These are phyloP conservation scores for Trichophyton simii DNA, from an alignment of 2,329 filamentous ascomycete genomes.

Conservation along the genomic window DNA sequence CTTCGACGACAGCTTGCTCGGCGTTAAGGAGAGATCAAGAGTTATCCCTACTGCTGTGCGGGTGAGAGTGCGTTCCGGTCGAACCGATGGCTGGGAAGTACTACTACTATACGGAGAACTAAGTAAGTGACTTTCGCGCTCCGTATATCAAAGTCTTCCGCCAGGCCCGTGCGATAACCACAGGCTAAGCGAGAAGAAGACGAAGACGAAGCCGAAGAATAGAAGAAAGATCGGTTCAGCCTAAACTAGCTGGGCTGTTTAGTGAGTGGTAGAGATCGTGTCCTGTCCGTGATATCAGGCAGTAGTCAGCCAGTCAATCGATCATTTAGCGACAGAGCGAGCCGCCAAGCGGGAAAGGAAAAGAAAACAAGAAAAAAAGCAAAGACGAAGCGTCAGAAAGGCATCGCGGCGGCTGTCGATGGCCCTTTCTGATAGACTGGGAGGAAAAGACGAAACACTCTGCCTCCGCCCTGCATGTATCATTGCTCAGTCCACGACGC, in stretches of 20 bases:
- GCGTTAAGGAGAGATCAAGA: too few species aligned
- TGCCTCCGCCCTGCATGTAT: background rate
- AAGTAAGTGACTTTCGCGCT: background rate
- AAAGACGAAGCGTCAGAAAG: background rate
- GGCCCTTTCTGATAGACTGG: background rate
- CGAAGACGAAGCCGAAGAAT: too few species aligned
- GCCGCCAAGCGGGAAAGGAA: background rate
- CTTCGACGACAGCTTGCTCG: background rate
- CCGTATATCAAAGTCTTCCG: background rate
- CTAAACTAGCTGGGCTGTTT: background rate
- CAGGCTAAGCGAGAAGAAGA: background rate
- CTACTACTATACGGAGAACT: too few species aligned
- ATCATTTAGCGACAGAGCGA: background rate
- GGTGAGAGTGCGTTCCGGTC: too few species aligned
- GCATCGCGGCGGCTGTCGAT: background rate
- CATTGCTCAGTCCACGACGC: background rate
- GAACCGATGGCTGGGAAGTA: too few species aligned
- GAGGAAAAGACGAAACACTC: background rate
- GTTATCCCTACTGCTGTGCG: too few species aligned
- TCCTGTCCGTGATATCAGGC: too few species aligned
- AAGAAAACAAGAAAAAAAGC: background rate
- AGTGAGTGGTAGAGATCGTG: too few species aligned
- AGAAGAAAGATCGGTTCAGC: too few species aligned
- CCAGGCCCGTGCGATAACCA: background rate
- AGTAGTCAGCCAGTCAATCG: too few species aligned